phyloP scores from a whole-genome alignment of 176 grass and related monocot species.

The Zizania latifolia region DNA sequence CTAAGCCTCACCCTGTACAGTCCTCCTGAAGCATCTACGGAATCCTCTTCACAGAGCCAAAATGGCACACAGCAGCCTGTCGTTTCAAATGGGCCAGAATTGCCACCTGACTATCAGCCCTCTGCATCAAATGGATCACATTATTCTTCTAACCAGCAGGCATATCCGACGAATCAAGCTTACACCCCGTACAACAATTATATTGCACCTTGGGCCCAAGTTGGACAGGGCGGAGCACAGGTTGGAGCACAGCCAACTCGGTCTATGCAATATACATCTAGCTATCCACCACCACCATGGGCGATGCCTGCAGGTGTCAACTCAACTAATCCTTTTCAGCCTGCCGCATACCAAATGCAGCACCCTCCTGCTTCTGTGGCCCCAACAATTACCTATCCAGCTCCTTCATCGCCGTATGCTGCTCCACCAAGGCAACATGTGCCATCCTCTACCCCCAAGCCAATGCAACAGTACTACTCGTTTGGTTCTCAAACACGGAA shows the following conservation, averaged over 20 bases:
- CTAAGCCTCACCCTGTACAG: slow-evolving; percentile 70
- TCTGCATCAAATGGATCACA: slow-evolving; percentile 11
- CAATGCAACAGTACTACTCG: slow-evolving; percentile 52
- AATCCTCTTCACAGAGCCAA: slow-evolving; percentile 39
- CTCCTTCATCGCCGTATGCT: slow-evolving; percentile 18
- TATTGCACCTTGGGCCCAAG: slow-evolving; percentile 82
- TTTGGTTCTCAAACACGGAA: slow-evolving; percentile 34
- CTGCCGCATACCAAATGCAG: slow-evolving; percentile 22
- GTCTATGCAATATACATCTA: slow-evolving; percentile 35
- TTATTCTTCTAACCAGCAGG: slow-evolving; percentile 25
- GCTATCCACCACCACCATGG: slow-evolving; percentile 48
- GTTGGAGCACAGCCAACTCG: slow-evolving; percentile 24
- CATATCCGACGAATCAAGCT: slow-evolving; percentile 30
- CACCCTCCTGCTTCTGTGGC: slow-evolving; percentile 28
- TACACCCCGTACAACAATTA: slow-evolving; percentile 65
- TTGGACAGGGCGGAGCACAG: slow-evolving; percentile 26
- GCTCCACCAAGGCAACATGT: slow-evolving; percentile 27
- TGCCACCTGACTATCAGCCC: not conserved
- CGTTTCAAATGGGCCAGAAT: slow-evolving; percentile 23
- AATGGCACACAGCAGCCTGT: slow-evolving; percentile 16
- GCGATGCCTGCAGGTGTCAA: slow-evolving; percentile 28
- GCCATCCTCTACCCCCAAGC: slow-evolving; percentile 6
- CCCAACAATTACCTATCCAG: slow-evolving; percentile 20
- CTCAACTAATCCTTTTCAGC: slow-evolving; percentile 45
- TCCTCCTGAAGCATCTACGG: slow-evolving; percentile 40